Evolutionary conservation across 805 yeast genomes (phyloP).

Genomic region (Wickerhamiella lipophila): DNA sequence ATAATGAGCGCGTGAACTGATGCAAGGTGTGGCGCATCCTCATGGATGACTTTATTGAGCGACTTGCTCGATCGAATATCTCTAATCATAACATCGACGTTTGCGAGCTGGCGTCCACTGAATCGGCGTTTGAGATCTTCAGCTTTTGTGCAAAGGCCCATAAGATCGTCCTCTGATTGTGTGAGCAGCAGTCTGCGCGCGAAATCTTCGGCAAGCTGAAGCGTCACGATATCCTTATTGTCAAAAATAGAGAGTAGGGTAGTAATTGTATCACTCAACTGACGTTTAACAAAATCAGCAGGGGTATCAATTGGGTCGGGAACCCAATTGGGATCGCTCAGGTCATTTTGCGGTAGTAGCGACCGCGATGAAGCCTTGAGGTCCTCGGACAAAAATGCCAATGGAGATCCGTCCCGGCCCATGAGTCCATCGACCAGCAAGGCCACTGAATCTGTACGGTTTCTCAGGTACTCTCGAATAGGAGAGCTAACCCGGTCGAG

Average conservation of each 20-base stretch:
- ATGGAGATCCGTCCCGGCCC: constrained; percentile 30
- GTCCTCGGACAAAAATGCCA: constrained; percentile 45
- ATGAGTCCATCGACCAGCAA: constrained; percentile 62
- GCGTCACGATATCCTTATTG: constrained; percentile 49
- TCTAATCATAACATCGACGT: constrained; percentile 61
- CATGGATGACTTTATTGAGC: constrained; percentile 18
- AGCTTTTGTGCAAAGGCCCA: constrained; percentile 34
- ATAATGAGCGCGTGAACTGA: constrained; percentile 46
- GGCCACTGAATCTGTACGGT: constrained; percentile 59
- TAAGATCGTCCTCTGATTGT: constrained; percentile 19
- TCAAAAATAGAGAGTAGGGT: constrained; percentile 62
- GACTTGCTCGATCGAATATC: constrained; percentile 37
- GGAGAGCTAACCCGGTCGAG: constrained; percentile 69
- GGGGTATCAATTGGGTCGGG: constrained; percentile 87
- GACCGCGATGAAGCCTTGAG: constrained; percentile 26
- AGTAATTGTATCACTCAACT: constrained; percentile 49
- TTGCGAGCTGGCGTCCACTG: constrained; percentile 52
- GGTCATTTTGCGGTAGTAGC: constrained; percentile 23
- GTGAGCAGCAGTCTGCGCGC: constrained; percentile 42
- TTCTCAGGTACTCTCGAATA: constrained; percentile 55
- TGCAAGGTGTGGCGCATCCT: constrained; percentile 11
- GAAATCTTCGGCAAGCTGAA: constrained; percentile 50
- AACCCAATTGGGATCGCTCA: constrained; percentile 46
- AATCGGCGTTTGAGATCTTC: constrained; percentile 48
- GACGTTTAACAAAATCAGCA: constrained; percentile 58